These are phyloP conservation scores for Talaromyces rugulosus DNA, from an alignment of 2,329 filamentous ascomycete species.

Conservation along the genomic window DNA sequence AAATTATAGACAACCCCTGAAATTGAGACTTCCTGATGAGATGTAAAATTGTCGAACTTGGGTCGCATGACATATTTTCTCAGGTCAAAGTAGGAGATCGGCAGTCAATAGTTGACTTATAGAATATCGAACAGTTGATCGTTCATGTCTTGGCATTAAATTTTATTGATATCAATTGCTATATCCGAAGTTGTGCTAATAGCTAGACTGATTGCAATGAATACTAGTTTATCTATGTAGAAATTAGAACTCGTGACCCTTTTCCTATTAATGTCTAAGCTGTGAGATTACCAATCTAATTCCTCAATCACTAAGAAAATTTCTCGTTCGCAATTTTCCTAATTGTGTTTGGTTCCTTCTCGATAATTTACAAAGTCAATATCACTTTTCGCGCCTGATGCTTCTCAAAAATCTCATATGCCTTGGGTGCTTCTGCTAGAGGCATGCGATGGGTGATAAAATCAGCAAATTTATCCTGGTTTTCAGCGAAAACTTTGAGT, in stretches of 20 bases:
- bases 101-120: not conserved
- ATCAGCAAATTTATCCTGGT: conserved; percentile 4
- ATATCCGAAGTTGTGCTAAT: not conserved
- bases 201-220: not conserved
- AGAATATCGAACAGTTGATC: not conserved
- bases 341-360: not conserved
- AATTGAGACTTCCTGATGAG: not conserved
- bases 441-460: conserved; percentile 5
- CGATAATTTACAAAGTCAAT: not conserved
- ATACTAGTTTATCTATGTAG: not conserved
- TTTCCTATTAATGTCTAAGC: not conserved
- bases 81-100: not conserved
- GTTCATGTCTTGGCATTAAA: not conserved
- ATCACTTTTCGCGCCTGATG: conserved; percentile 1
- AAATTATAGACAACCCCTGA: not conserved
- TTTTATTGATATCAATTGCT: not conserved
- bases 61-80: not conserved
- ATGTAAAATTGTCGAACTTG: not conserved
- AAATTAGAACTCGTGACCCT: not conserved
- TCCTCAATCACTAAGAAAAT: too few relatives aligned
- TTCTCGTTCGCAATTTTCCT: not conserved
- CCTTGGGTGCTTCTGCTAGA: not conserved
- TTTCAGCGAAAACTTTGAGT: conserved; percentile 2
- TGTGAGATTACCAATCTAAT: too few relatives aligned
- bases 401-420: conserved; percentile 4